These are phyloP conservation scores for Jaapia argillacea DNA, from an alignment of 768 basidiomycete genomes.

Conservation along the genomic window DNA sequence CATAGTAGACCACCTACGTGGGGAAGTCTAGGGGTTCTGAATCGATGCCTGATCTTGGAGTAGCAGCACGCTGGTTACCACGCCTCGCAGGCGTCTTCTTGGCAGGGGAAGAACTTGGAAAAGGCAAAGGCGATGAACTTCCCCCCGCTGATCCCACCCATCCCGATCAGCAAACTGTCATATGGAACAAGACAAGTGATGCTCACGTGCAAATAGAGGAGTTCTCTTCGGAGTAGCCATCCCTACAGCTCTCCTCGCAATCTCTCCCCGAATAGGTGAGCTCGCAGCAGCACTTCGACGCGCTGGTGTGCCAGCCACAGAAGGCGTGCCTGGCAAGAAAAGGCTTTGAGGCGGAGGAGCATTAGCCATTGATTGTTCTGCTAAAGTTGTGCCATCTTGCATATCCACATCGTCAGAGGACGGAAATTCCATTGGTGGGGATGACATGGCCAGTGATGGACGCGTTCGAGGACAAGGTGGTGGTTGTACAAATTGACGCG, in stretches of 20 bases:
- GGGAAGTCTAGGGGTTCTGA: conserved; percentile 68
- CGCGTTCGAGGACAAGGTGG: too few species aligned
- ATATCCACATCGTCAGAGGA: conserved; percentile 52
- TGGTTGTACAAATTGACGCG: too few species aligned
- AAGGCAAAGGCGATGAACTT: conserved; percentile 55
- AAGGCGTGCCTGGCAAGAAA: conserved; percentile 46
- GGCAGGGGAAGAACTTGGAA: conserved; percentile 52
- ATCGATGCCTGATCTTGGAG: conserved; percentile 14
- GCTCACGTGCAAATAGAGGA: conserved; percentile 41
- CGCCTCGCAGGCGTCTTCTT: conserved; percentile 28
- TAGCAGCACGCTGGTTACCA: conserved; percentile 6
- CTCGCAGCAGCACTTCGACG: conserved; percentile 31
- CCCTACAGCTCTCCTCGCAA: conserved; percentile 44
- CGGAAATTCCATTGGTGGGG: conserved; percentile 54
- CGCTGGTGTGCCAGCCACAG: conserved; percentile 38
- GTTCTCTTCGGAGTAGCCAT: conserved; percentile 39
- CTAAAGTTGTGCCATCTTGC: conserved; percentile 22
- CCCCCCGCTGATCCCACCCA: conserved; percentile 24
- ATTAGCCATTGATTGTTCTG: conserved; percentile 28
- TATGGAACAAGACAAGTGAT: background rate
- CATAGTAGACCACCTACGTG: conserved; percentile 31
- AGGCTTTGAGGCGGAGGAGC: conserved; percentile 35
- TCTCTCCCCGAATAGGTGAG: conserved; percentile 33
- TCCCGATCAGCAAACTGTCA: conserved; percentile 1
- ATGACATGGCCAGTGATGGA: too few species aligned